Evolutionary conservation across 2,329 filamentous ascomycete species (phyloP).

Genomic region (Didymosphaeria variabile): DNA sequence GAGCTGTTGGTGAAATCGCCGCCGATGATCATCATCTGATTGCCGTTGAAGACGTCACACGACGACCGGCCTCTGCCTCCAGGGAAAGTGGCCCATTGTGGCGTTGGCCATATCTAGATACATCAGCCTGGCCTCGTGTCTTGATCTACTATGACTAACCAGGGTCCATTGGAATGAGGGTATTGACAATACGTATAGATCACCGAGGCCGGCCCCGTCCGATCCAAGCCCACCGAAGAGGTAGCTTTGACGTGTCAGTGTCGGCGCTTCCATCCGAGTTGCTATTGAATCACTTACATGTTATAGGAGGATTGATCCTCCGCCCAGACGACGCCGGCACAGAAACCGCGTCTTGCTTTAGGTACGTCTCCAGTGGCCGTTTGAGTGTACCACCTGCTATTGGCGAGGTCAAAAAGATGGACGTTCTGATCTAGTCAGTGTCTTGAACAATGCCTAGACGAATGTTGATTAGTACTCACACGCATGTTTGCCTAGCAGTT

Average conservation of each 20-base stretch:
- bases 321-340: constrained; percentile 66
- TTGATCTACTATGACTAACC: constrained; percentile 21
- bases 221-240: constrained; percentile 65
- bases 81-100: constrained; percentile 41
- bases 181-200: constrained; percentile 67
- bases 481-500: constrained; percentile 28
- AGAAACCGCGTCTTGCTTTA: constrained; percentile 63
- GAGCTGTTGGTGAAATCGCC: constrained; percentile 60
- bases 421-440: constrained; percentile 38
- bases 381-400: constrained; percentile 66
- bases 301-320: constrained; percentile 68
- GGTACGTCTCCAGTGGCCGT: constrained; percentile 63
- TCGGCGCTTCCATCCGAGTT: background rate
- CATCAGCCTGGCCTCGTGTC: background rate
- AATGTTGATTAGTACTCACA: constrained; percentile 13
- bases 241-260: constrained; percentile 54
- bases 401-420: constrained; percentile 66
- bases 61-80: constrained; percentile 56
- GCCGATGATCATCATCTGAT: constrained; percentile 69
- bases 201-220: constrained; percentile 63
- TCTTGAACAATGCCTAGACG: background rate
- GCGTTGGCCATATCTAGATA: constrained; percentile 35
- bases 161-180: constrained; percentile 70
- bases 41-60: constrained; percentile 64
- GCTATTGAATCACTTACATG: constrained; percentile 56